Base-by-base conservation (phyloP, 129 eudicot species). In the Helichrysum umbraculigerum region DNA sequence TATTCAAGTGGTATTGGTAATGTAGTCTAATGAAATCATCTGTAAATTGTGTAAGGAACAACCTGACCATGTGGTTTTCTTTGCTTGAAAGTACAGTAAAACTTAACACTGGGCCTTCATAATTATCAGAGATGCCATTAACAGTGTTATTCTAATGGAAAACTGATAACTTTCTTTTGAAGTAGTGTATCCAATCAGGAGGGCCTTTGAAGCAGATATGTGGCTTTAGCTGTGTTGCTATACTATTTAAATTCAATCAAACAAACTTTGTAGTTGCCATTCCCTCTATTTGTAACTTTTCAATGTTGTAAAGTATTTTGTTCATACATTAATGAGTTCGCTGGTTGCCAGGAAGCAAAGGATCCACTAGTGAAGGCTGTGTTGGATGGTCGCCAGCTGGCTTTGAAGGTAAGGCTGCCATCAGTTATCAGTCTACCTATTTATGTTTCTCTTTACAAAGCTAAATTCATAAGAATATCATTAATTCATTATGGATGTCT, bases 331-430 rank as follows among this genome's bases (percentile, higher is more conserved):
- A 61, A 66, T 66, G 63, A 71, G 50, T 65, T 67, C 44, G 21
- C 62, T 64, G 78, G 68, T 37, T 77, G 68, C 28, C 75, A 94
- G 98, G 98, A 94, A 82, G 98, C 98, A 39, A 94, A 91, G 79
- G 98, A 94, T 83, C 98, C 98, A 16, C 84, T 91, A 57, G 98
- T 66, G 87, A 91, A 87, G 88, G 98, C 98, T 78, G 98, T 94
- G 41, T 85, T 94, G 82, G 98, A 94, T 84, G 98, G 98, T 64
- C 98, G 98, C 42, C 98, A 94, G 84, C 87, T 91, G 82, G 98
- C 98, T 37, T 81, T 94, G 81, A 94, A 94, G 96, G 98, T 89
- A 50, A 76, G 58, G 29, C 52, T 37, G 50, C 69, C 25, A 8
- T 50, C 17, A 42, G 14, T 14, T 28, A 30, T 29, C 66, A 11